These are phyloP conservation scores for Phytophthora palmivora DNA, from an alignment of 352 stramenopile genomes.

Conservation along the genomic window DNA sequence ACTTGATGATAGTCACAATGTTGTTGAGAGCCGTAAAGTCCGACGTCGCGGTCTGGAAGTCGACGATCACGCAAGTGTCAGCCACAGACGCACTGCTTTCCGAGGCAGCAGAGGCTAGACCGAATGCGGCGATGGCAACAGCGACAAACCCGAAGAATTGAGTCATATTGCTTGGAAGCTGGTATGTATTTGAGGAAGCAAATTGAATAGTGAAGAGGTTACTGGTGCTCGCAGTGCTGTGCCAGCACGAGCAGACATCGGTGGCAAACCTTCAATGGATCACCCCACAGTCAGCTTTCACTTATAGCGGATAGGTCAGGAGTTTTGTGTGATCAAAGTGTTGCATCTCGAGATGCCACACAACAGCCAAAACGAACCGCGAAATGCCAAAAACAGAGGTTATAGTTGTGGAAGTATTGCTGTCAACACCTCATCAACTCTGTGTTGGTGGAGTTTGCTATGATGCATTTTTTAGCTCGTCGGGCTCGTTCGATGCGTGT, in stretches of 20 bases:
- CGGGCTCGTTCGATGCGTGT: too few relatives aligned
- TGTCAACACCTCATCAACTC: too few relatives aligned
- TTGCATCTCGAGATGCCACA: constrained; percentile 21
- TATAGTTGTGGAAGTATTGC: neutral
- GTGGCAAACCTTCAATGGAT: constrained; percentile 17
- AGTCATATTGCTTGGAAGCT: constrained; percentile 25
- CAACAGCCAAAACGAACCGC: constrained; percentile 2
- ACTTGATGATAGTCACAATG: constrained; percentile 51
- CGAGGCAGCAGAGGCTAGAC: constrained; percentile 19
- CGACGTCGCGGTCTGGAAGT: constrained; percentile 49
- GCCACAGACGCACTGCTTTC: constrained; percentile 31
- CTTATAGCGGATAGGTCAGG: constrained; percentile 18
- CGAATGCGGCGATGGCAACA: constrained; percentile 13
- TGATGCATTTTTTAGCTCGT: neutral
- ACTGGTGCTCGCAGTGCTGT: constrained; percentile 1
- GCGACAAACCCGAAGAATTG: constrained; percentile 30
- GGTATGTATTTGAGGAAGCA: constrained; percentile 34
- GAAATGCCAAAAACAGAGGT: constrained; percentile 16
- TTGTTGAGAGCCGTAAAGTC: constrained; percentile 61
- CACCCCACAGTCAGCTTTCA: constrained; percentile 16
- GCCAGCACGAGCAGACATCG: constrained; percentile 18
- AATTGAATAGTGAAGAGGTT: constrained; percentile 31
- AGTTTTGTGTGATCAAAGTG: constrained; percentile 15
- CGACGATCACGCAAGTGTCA: constrained; percentile 47
- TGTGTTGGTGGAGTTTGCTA: too few relatives aligned